These are phyloP conservation scores for Umbelopsis sp. DNA, from an alignment of 371 early-diverging fungal genomes.

Conservation along the genomic window DNA sequence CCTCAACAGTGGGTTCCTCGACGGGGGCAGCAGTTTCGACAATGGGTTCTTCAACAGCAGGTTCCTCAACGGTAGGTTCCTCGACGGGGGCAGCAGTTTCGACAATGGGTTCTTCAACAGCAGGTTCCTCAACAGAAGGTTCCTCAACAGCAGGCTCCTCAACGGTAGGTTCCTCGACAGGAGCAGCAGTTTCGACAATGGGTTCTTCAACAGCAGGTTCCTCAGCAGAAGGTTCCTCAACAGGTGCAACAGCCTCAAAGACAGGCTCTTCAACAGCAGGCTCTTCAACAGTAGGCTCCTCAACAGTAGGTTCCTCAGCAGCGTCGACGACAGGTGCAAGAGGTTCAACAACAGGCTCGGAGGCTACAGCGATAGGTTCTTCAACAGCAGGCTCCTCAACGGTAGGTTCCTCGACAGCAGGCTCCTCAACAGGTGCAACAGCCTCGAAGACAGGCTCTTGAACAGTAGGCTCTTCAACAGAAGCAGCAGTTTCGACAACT, in stretches of 20 bases:
- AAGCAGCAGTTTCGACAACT: neutral
- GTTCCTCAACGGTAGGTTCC: neutral
- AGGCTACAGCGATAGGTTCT: neutral
- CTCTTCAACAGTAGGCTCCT: neutral
- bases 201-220: constrained; percentile 2
- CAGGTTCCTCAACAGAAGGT: neutral
- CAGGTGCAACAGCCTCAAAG: neutral
- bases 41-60: neutral
- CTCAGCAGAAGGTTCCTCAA: neutral
- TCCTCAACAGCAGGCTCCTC: neutral
- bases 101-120: neutral
- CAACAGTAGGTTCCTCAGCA: neutral
- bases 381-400: constrained; percentile 1
- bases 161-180: neutral
- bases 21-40: neutral
- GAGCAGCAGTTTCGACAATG: neutral
- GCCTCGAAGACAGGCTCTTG: neutral
- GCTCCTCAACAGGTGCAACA: neutral
- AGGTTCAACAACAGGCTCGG: neutral
- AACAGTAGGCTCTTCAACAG: neutral
- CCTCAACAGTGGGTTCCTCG: neutral
- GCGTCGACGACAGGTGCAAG: neutral
- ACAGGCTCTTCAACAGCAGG: neutral
- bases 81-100: neutral
- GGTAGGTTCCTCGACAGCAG: neutral